Evolutionary conservation across 2,329 filamentous ascomycete species (phyloP), one percentile per base, ranked within the genome.

Genomic region (Diaporthe velutina): DNA sequence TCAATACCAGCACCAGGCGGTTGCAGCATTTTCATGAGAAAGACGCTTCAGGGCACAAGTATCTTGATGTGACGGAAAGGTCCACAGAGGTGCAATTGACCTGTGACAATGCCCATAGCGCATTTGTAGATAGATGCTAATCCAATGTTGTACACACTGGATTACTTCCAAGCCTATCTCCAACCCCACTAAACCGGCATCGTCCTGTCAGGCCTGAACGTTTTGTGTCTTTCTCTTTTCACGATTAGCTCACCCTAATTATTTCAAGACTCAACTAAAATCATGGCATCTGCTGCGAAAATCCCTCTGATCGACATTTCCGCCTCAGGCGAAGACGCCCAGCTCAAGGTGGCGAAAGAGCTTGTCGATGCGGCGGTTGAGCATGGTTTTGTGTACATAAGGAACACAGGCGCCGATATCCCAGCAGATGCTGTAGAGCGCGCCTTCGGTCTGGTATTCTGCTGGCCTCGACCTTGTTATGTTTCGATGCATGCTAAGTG

Each of bases 351-450:
- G 28, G 93, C 93, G 70, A 90, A 90, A 73, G 89, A 91, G 77
- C 88, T 98, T 55, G 91, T 98, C 55, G 90, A 93, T 76, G 96
- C 96, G 1, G 96, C 95, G 2, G 90, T 92, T 50, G 91, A 93
- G 71, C 93, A 95, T 84, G 96, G 96, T 76, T 98, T 98, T 83
- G 90, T 98, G 76, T 98, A 97, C 82, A 92, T 98, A 80, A 93
- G 92, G 80, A 96, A 95, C 80, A 89, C 91, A 30, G 93, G 92
- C 57, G 87, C 88, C 17, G 91, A 93, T 75, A 94, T 98, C 64
- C 86, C 93, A 0, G 84, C 88, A 0, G 84, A 88, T 38, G 89
- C 92, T 71, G 91, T 98, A 54, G 88, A 94, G 13, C 85, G 87
- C 58, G 92, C 93, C 12, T 98, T 98, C 85, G 85, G 88, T 19